Percentiles rank a stretch among this genome's conserved stretches.
Evolutionary conservation across 495 filamentous ascomycete genomes (phyloP).

Genomic region (Pyronema domesticum): DNA sequence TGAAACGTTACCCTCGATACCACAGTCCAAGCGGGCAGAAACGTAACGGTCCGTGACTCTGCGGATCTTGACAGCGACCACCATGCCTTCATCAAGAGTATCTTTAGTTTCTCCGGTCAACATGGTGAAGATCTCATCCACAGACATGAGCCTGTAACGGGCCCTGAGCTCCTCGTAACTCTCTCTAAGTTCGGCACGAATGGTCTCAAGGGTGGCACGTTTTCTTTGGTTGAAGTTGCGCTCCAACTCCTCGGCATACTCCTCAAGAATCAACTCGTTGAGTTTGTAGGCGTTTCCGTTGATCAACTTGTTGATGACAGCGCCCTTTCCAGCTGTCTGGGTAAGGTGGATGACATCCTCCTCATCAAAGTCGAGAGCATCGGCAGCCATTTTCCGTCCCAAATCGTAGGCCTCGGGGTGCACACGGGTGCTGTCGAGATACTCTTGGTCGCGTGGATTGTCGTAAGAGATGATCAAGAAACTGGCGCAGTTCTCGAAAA

Average conservation of each 20-base stretch:
- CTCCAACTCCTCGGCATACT: constrained; percentile 92
- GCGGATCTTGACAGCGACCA: constrained; percentile 73
- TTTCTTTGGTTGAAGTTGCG: constrained; percentile 83
- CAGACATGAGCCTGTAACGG: constrained; percentile 48
- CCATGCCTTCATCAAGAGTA: constrained; percentile 69
- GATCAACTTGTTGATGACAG: constrained; percentile 81
- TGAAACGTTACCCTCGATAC: constrained; percentile 65
- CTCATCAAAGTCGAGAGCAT: constrained; percentile 88
- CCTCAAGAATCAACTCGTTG: constrained; percentile 86
- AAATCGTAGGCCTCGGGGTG: constrained; percentile 97
- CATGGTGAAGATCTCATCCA: constrained; percentile 89
- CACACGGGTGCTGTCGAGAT: constrained; percentile 86
- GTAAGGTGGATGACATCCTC: constrained; percentile 92
- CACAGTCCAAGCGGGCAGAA: constrained; percentile 82
- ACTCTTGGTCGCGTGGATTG: constrained; percentile 62
- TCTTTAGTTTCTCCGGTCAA: constrained; percentile 83
- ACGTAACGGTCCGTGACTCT: constrained; percentile 80
- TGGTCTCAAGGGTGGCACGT: constrained; percentile 88
- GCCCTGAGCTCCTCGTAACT: constrained; percentile 89
- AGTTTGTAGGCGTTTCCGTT: constrained; percentile 84
- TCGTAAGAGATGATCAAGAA: constrained; percentile 76
- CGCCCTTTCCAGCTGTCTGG: constrained; percentile 69
- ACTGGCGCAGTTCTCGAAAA: constrained; percentile 93
- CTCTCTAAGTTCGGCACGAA: constrained; percentile 76
- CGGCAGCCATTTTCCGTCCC: constrained; percentile 92